Conservation (phyloP, 768 basidiomycete species). For the Xerocomellus dryophilus region DNA sequence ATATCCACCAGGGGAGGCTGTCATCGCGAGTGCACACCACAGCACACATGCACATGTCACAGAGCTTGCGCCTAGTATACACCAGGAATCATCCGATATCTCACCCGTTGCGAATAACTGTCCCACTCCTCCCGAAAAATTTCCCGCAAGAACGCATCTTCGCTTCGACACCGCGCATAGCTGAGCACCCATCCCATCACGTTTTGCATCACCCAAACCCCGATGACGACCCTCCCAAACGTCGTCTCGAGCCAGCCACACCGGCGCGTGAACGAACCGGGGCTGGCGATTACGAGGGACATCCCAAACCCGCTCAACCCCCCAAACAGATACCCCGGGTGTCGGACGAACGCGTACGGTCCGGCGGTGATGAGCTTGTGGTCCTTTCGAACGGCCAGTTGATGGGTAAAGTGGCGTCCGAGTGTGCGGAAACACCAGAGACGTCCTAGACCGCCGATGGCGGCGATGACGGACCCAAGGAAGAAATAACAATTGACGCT, state of each 20-base stretch:
- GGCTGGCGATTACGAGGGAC: constrained; percentile 31
- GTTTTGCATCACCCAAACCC: constrained; percentile 30
- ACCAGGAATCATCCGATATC: constrained; percentile 29
- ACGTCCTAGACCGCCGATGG: constrained; percentile 34
- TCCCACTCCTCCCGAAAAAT: constrained; percentile 28
- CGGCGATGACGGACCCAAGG: constrained; percentile 25
- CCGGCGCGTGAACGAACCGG: constrained; percentile 25
- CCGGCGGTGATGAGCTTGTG: constrained; percentile 35
- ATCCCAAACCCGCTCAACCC: constrained; percentile 27
- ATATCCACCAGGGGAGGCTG: not conserved
- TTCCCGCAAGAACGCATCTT: constrained; percentile 23
- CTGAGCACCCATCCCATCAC: constrained; percentile 27
- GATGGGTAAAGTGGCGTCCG: constrained; percentile 36
- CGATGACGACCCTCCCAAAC: constrained; percentile 16
- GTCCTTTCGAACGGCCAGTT: constrained; percentile 29
- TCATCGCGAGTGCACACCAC: not conserved
- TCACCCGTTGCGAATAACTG: constrained; percentile 19
- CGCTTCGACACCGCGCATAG: constrained; percentile 25
- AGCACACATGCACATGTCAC: not conserved
- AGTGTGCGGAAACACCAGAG: constrained; percentile 35
- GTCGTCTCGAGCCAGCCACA: constrained; percentile 30
- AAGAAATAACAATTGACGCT: constrained; percentile 29
- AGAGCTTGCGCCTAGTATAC: constrained; percentile 15
- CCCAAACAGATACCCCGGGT: constrained; percentile 34
- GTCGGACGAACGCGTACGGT: constrained; percentile 36